A percentile compares a stretch with the other conserved stretches of the same genome.
These are phyloP conservation scores for Nidularia sp. DNA, from an alignment of 768 basidiomycete species.

Conservation along the genomic window DNA sequence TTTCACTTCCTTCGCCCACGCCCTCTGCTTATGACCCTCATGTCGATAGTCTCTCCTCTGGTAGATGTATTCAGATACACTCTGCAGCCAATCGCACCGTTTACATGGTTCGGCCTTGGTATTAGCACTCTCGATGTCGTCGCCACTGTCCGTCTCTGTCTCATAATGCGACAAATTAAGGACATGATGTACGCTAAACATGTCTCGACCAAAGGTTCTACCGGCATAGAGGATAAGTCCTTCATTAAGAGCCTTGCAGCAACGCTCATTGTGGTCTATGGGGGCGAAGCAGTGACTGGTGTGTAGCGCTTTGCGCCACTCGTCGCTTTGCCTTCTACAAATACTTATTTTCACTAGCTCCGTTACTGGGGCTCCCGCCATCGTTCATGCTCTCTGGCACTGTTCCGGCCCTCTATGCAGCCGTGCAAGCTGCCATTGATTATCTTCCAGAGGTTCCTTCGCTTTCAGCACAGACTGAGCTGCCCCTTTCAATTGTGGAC, in stretches of 20 bases:
- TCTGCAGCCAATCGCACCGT: constrained; percentile 58
- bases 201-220: constrained; percentile 29
- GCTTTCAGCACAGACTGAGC: constrained; percentile 52
- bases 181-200: constrained; percentile 45
- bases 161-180: constrained; percentile 64
- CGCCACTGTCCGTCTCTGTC: constrained; percentile 65
- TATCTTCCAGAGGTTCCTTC: constrained; percentile 52
- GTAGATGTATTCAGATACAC: constrained; percentile 48
- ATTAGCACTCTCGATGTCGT: constrained; percentile 65
- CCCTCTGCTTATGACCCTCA: constrained; percentile 8
- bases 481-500: constrained; percentile 72
- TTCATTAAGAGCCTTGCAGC: constrained; percentile 55
- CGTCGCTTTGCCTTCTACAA: not conserved
- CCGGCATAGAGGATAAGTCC: constrained; percentile 42
- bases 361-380: constrained; percentile 60
- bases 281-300: constrained; percentile 74
- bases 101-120: constrained; percentile 59
- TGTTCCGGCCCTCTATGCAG: constrained; percentile 57
- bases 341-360: constrained; percentile 33
- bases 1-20: not conserved
- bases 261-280: constrained; percentile 67
- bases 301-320: constrained; percentile 13
- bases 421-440: constrained; percentile 58
- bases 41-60: constrained; percentile 35
- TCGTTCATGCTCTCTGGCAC: constrained; percentile 80